Conservation (phyloP, 768 basidiomycete genomes). For the Russula ochroleuca region DNA sequence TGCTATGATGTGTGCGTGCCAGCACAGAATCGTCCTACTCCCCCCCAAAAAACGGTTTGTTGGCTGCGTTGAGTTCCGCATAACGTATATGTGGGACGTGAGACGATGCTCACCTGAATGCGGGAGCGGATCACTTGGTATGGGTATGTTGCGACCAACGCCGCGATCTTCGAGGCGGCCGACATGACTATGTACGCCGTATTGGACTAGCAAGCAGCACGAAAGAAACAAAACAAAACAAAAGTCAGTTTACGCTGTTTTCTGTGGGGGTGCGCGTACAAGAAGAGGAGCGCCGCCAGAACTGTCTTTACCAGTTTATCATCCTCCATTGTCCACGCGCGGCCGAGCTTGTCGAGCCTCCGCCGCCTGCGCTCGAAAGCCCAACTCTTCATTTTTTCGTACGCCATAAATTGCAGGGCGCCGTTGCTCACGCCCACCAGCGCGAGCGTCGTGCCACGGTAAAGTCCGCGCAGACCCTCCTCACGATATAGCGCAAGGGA, state of each 20-base stretch:
- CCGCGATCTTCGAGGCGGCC: constrained; percentile 81
- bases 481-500: constrained; percentile 60
- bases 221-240: no score
- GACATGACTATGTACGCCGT: constrained; percentile 89
- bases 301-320: constrained; percentile 76
- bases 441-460: constrained; percentile 82
- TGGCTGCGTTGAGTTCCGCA: no score
- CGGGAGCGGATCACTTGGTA: constrained; percentile 96
- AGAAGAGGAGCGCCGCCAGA: not conserved
- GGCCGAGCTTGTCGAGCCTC: constrained; percentile 56
- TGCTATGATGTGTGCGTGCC: constrained; percentile 61
- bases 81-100: no score
- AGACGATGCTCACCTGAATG: constrained; percentile 58
- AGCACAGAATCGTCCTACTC: constrained; percentile 49
- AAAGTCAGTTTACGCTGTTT: not conserved
- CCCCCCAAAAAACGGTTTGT: no score
- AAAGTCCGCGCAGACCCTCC: constrained; percentile 79
- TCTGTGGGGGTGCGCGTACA: not conserved
- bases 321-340: constrained; percentile 61
- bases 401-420: constrained; percentile 91
- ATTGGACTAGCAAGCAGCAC: constrained; percentile 64
- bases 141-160: constrained; percentile 85
- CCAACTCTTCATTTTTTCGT: constrained; percentile 93
- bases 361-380: constrained; percentile 74
- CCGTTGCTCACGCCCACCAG: constrained; percentile 93